Base-by-base conservation (phyloP, 768 basidiomycete genomes). In the Rhizopogon rudus region DNA sequence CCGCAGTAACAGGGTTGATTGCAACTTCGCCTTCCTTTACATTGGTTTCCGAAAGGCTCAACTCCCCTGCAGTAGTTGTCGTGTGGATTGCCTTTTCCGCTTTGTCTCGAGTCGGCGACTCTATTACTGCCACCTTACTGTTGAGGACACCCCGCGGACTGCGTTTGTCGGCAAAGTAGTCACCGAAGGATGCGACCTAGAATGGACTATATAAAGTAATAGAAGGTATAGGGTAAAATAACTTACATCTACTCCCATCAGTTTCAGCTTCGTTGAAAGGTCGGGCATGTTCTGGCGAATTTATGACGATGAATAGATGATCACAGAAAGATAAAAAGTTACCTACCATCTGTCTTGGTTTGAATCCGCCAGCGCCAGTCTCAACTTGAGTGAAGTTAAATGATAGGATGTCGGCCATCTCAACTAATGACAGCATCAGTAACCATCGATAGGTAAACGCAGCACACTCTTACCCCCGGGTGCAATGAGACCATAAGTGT, bases 381-480 rank as follows among this genome's bases (percentile, higher is more conserved):
- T 76, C 62, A 0, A 76, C 77, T 68, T 82, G 78, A 20, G 83
- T 83, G 7, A 91, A 70, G 68, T 91, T 91, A 74, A 85, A 87
- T 1, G 86, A 73, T 1, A 91, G 73, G 54, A 89, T 81, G 58
- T 86, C 83, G 20, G 87, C 87, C 87, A 89, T 89, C 65, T 86
- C 83, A 43, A 81, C 77, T 77, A 29, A 42, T 16, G 42, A 41
- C 17, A 14, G 14, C 40, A 28, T 42, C n/a, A 51, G 54, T 14
- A 49, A 40, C 16, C 41, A 45, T 39, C 33, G 16, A 39, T 3
- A 17, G 33, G 12, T 40, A 12, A 43, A 37, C 31, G 33, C 12
- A 40, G 20, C 52, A 39, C 14, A 16, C 64, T 64, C 35, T 61
- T 59, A 75, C 77, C 76, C 40, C 87, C 86, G n/a, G 87, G 88